Evolutionary conservation across 371 early-diverging fungal genomes (phyloP).

Genomic region (Mucor mucedo): DNA sequence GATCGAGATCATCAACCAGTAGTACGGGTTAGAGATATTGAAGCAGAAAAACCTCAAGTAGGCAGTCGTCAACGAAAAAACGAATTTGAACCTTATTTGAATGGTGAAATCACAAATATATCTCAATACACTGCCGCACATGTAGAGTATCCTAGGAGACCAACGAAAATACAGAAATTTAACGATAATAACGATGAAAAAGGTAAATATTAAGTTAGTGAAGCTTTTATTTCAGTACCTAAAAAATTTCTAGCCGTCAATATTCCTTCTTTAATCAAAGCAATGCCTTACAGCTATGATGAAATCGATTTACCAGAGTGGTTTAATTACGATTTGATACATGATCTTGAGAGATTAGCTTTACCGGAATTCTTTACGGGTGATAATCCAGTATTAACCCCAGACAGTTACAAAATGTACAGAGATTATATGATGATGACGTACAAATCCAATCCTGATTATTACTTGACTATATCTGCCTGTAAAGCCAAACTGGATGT

Average conservation of each 20-base stretch:
- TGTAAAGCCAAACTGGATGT: slow-evolving; percentile 91
- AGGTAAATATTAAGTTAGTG: not conserved
- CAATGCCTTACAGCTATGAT: slow-evolving; percentile 32
- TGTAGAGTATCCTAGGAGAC: slow-evolving; percentile 36
- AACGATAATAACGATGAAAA: slow-evolving; percentile 16
- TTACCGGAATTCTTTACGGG: slow-evolving; percentile 92
- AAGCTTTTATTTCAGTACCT: not conserved
- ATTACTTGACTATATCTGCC: slow-evolving; percentile 93
- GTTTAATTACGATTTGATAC: slow-evolving; percentile 80
- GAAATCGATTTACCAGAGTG: slow-evolving; percentile 54
- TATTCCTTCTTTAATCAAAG: slow-evolving; percentile 18
- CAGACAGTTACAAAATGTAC: slow-evolving; percentile 86
- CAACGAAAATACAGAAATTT: slow-evolving; percentile 13
- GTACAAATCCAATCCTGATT: slow-evolving; percentile 88
- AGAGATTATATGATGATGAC: slow-evolving; percentile 94
- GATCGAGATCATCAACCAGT: slow-evolving; percentile 37
- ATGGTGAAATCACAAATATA: slow-evolving; percentile 70
- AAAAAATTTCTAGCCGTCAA: slow-evolving; percentile 7
- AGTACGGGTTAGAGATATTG: slow-evolving; percentile 46
- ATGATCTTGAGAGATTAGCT: slow-evolving; percentile 85
- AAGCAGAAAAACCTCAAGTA: slow-evolving; percentile 45
- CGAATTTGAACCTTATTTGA: slow-evolving; percentile 71
- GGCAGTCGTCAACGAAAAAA: slow-evolving; percentile 63
- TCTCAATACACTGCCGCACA: slow-evolving; percentile 49
- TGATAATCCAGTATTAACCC: slow-evolving; percentile 78